These are phyloP conservation scores for Coemansia sp. DNA, from an alignment of 192 early-diverging fungal species.

Conservation along the genomic window DNA sequence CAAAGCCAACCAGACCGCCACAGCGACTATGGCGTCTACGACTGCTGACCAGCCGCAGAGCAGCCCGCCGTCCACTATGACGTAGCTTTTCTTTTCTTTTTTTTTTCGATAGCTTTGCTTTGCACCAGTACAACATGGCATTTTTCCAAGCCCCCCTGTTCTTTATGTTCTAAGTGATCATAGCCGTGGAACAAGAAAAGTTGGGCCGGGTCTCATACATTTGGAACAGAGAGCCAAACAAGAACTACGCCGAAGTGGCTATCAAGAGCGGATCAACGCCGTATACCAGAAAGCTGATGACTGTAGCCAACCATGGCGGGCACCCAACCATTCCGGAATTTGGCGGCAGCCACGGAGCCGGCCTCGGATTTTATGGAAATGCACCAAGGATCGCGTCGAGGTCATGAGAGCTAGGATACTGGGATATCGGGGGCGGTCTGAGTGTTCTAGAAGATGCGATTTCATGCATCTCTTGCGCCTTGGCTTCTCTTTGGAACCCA, in stretches of 20 bases:
- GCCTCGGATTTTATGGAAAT: constrained; percentile 28
- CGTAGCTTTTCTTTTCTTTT: neutral
- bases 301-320: constrained; percentile 55
- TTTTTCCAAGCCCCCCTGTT: neutral
- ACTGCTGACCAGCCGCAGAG: neutral
- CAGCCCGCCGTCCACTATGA: neutral
- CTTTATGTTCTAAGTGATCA: neutral
- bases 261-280: no score
- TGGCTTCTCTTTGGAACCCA: neutral
- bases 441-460: neutral
- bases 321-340: no score
- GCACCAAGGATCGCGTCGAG: constrained; percentile 15
- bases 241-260: no score
- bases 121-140: neutral
- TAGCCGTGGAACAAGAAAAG: neutral
- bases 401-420: neutral
- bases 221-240: neutral
- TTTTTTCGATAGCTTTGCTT: neutral
- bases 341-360: constrained; percentile 31
- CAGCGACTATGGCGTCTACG: neutral
- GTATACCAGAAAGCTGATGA: constrained; percentile 52
- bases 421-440: neutral
- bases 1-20: neutral
- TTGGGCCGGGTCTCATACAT: neutral
- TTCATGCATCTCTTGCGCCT: neutral